Evolutionary conservation across 768 basidiomycete genomes (phyloP).

Genomic region (Grammothele lineata): DNA sequence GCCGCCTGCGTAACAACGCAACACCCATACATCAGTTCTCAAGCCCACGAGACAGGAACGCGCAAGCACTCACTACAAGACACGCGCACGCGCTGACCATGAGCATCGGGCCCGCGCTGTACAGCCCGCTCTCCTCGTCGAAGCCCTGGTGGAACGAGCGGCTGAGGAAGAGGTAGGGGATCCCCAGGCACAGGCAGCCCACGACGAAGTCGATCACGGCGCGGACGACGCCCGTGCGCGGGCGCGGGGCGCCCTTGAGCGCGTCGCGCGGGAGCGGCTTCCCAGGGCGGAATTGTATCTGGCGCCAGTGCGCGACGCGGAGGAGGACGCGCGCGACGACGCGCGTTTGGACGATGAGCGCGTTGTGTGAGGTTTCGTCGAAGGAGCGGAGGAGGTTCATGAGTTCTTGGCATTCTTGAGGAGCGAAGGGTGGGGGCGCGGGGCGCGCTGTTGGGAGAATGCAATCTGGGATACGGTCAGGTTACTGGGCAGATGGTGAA

Average conservation of each 20-base stretch:
- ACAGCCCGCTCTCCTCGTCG: slow-evolving; percentile 58
- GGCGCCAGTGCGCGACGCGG: slow-evolving; percentile 69
- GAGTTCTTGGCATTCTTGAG: slow-evolving; percentile 75
- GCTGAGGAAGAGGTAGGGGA: slow-evolving; percentile 72
- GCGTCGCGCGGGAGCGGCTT: slow-evolving; percentile 61
- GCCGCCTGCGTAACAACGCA: slow-evolving; percentile 52
- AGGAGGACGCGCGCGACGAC: slow-evolving; percentile 66
- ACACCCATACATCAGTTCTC: neutral
- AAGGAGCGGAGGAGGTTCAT: slow-evolving; percentile 52
- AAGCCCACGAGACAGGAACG: neutral
- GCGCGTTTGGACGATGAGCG: slow-evolving; percentile 51
- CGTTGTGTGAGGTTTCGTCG: slow-evolving; percentile 37
- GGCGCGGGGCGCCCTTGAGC: slow-evolving; percentile 23
- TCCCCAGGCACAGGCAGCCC: slow-evolving; percentile 66
- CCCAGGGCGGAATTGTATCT: slow-evolving; percentile 62
- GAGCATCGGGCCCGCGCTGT: slow-evolving; percentile 50
- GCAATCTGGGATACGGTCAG: slow-evolving; percentile 55
- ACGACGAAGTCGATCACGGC: slow-evolving; percentile 53
- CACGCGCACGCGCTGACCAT: slow-evolving; percentile 55
- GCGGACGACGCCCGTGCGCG: slow-evolving; percentile 41
- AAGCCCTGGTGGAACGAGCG: slow-evolving; percentile 43
- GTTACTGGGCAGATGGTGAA: too few species aligned
- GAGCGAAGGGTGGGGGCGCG: slow-evolving; percentile 63
- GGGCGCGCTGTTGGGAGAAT: slow-evolving; percentile 57
- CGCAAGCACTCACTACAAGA: slow-evolving; percentile 22